Base-by-base conservation (phyloP, 2,329 filamentous ascomycete genomes). In the Epichloe gansuensis region DNA sequence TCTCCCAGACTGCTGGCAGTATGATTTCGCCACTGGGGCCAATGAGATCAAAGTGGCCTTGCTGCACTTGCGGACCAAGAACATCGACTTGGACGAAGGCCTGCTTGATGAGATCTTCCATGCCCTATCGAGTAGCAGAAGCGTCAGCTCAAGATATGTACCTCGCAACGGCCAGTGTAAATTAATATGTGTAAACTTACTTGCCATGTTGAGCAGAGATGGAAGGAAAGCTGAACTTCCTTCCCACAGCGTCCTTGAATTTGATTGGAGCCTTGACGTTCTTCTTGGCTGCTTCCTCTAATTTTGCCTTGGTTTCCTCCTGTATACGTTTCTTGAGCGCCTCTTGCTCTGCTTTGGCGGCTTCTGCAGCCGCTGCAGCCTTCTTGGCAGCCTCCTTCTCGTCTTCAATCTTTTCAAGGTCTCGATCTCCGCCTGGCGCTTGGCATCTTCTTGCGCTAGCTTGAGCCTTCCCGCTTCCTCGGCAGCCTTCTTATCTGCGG, bases 141-240 rank as follows among this genome's bases (percentile, higher is more conserved):
- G 12, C 31, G 54, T 59, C 28, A 60, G 57, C 31, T 21, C 17
- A n/a, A 13, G 25, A 31, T 11, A n/a, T 39, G 42, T 6, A 28
- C 9, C 38, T 21, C 12, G 25, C 6, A 43, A 42, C 23, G 25
- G 7, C 35, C 41, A 28, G 45, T 21, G 15, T 47, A 7, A 34
- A 37, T 8, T 15, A 35, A 11, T 7, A 23, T 15, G 42, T 28
- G 9, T 23, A 15, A 52, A 77, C 81, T 65, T 80, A 91, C 87
- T 72, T 76, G 73, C 89, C 89, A 94, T 3, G 84, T 93, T 62
- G 83, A 81, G 68, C 90, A 95, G 34, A 94, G 68, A 57, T 91
- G 81, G 69, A 85, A 95, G 1, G 91, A 63, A 96, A 95, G 69
- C 82, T 93, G 67, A 94, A 96, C 67, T 94, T 95, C 59, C 91